phyloP scores from a whole-genome alignment of 345 rosid species.

The Erodium maritimum region DNA sequence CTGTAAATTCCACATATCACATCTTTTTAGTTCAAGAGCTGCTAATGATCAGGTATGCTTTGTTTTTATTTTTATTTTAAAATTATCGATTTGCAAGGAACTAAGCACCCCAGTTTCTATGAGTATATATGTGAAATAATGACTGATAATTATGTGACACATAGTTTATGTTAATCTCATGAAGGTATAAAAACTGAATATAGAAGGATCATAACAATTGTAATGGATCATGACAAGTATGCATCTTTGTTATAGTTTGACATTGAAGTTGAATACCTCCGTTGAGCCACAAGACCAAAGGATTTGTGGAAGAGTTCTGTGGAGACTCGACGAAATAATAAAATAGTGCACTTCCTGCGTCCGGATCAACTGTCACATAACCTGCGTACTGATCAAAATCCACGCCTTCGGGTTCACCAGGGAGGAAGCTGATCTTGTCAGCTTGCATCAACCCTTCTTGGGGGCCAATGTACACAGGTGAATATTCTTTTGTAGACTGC shows the following conservation, averaged over 20 bases:
- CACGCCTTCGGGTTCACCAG: slow-evolving; percentile 26
- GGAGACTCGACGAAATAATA: slow-evolving; percentile 34
- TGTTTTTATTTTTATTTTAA: no score
- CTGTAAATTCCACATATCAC: slow-evolving; percentile 13
- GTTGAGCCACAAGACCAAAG: slow-evolving; percentile 31
- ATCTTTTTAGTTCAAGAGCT: slow-evolving; percentile 30
- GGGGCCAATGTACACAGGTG: slow-evolving; percentile 13
- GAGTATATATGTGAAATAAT: no score
- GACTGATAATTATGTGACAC: no score
- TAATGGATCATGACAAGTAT: no score
- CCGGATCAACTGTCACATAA: slow-evolving; percentile 24
- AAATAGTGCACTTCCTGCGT: slow-evolving; percentile 22
- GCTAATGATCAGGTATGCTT: not conserved
- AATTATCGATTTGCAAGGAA: no score
- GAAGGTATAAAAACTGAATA: not conserved
- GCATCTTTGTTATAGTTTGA: not conserved
- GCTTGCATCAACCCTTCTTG: slow-evolving; percentile 18
- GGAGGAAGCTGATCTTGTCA: slow-evolving; percentile 19
- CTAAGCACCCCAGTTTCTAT: no score
- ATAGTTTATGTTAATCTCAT: not conserved
- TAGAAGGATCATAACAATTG: no score
- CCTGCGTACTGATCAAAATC: slow-evolving; percentile 30
- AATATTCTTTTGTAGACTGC: not conserved
- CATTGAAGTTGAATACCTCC: slow-evolving; percentile 14
- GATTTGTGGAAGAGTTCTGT: slow-evolving; percentile 24